phyloP scores from a whole-genome alignment of 768 basidiomycete genomes.

The Suillus weaverae region DNA sequence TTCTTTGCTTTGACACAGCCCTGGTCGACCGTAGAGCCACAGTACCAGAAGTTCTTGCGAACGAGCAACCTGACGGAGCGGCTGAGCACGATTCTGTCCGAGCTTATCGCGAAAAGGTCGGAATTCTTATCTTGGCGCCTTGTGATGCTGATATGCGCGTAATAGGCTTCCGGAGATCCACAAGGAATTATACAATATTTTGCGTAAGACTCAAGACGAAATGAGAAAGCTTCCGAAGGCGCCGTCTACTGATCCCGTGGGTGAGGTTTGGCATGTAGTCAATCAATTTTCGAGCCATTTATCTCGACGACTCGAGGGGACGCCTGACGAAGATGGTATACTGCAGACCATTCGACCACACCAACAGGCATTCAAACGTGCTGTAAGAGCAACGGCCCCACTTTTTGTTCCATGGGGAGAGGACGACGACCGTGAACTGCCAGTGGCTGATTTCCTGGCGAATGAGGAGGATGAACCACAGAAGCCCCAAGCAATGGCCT shows the following conservation, averaged over 20 bases:
- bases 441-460: constrained; percentile 32
- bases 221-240: constrained; percentile 43
- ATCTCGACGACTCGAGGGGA: constrained; percentile 47
- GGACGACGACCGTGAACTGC: constrained; percentile 4
- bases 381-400: constrained; percentile 56
- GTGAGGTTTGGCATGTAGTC: constrained; percentile 54
- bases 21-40: constrained; percentile 54
- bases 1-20: constrained; percentile 56
- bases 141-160: constrained; percentile 4
- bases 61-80: constrained; percentile 57
- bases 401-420: constrained; percentile 53
- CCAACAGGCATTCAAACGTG: constrained; percentile 46
- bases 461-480: constrained; percentile 37
- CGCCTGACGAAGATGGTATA: constrained; percentile 51
- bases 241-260: constrained; percentile 55
- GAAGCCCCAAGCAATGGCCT: constrained; percentile 1
- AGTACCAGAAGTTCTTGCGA: constrained; percentile 53
- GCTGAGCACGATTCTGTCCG: constrained; percentile 60
- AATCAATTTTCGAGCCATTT: constrained; percentile 49
- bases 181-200: constrained; percentile 50
- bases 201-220: constrained; percentile 38
- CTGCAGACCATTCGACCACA: constrained; percentile 54
- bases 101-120: constrained; percentile 62
- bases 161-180: constrained; percentile 63
- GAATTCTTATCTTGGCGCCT: constrained; percentile 10